phyloP scores from a whole-genome alignment of 805 yeast species.

The Ogataea polymorpha region DNA sequence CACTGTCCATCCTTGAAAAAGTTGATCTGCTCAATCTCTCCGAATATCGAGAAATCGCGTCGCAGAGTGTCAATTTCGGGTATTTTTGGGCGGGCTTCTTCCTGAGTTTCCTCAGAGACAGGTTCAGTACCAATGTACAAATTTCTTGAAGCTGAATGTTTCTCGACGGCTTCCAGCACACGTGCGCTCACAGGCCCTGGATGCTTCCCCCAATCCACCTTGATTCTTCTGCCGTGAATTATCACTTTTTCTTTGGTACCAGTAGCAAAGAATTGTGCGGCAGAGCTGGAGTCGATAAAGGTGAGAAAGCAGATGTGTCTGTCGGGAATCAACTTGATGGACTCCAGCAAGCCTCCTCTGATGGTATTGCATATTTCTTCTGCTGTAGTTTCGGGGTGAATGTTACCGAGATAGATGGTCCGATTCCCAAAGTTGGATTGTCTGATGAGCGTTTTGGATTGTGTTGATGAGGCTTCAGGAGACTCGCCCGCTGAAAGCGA shows the following conservation, averaged over 20 bases:
- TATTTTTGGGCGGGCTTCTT: slow-evolving; percentile 31
- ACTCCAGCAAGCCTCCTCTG: slow-evolving; percentile 73
- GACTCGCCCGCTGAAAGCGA: not conserved
- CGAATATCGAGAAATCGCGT: slow-evolving; percentile 59
- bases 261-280: slow-evolving; percentile 62
- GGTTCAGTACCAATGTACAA: slow-evolving; percentile 64
- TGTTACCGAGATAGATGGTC: slow-evolving; percentile 65
- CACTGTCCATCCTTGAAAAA: slow-evolving; percentile 66
- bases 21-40: slow-evolving; percentile 74
- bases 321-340: slow-evolving; percentile 46
- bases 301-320: slow-evolving; percentile 66
- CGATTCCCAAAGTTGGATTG: slow-evolving; percentile 45
- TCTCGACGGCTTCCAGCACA: slow-evolving; percentile 54
- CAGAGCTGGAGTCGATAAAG: slow-evolving; percentile 60
- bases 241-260: slow-evolving; percentile 48
- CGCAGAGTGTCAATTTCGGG: slow-evolving; percentile 52
- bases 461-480: not conserved
- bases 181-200: slow-evolving; percentile 59
- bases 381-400: slow-evolving; percentile 59
- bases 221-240: slow-evolving; percentile 58
- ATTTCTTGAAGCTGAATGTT: slow-evolving; percentile 71
- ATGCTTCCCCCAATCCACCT: slow-evolving; percentile 72
- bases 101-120: slow-evolving; percentile 33
- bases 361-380: slow-evolving; percentile 76
- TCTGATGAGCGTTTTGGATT: not conserved